Percentiles rank a stretch among this genome's conserved stretches.
These are phyloP conservation scores for Sequoiadendron giganteum DNA, from an alignment of 75 land plant genomes.

Conservation along the genomic window DNA sequence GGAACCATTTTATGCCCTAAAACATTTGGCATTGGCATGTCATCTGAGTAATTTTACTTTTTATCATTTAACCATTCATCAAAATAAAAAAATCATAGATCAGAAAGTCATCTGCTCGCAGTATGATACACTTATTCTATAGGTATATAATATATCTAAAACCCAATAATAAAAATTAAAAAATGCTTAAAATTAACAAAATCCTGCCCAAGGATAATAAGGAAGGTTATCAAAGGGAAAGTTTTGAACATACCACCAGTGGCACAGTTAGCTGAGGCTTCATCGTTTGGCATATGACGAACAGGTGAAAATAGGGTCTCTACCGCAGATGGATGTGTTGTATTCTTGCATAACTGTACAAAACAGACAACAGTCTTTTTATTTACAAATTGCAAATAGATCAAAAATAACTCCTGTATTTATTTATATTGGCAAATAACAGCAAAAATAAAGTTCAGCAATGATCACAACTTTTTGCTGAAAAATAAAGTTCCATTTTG, in stretches of 20 bases:
- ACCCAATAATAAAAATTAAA: neutral
- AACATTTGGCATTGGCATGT: neutral
- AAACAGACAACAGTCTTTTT: neutral
- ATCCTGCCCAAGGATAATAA: neutral
- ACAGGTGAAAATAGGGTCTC: neutral
- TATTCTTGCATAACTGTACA: slow-evolving; percentile 2
- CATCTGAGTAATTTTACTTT: neutral
- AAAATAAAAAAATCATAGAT: neutral
- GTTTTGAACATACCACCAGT: neutral
- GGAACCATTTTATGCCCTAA: neutral
- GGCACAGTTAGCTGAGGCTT: neutral
- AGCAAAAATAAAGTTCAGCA: neutral
- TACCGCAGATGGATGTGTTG: neutral
- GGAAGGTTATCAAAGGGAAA: neutral
- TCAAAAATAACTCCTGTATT: neutral
- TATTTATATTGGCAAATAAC: neutral
- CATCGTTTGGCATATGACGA: slow-evolving; percentile 1
- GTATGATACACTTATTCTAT: neutral
- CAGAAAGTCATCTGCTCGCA: neutral
- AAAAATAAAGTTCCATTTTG: neutral
- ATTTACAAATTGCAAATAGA: neutral
- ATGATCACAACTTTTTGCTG: neutral
- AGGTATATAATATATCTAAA: neutral
- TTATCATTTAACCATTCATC: neutral
- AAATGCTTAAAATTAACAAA: neutral